Conservation (phyloP, 192 early-diverging fungal genomes). For the Ambispora gerdemannii region DNA sequence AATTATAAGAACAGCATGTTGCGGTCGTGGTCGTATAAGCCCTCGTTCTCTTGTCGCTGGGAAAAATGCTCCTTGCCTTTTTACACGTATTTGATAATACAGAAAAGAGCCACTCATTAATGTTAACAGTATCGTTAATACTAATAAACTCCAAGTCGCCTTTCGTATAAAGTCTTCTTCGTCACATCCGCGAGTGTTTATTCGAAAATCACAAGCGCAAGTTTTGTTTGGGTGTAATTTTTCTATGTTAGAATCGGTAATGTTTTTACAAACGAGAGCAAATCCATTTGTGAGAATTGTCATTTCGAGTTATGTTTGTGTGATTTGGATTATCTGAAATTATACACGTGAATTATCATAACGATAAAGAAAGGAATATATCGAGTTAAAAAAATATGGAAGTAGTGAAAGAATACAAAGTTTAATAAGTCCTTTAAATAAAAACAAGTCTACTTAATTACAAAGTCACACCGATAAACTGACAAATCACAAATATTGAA, state of each 20-base stretch:
- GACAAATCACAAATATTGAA: no score
- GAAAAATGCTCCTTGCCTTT: neutral
- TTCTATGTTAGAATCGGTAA: neutral
- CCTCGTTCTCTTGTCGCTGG: constrained; percentile 2
- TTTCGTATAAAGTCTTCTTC: neutral
- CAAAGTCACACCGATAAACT: no score
- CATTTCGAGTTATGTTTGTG: no score
- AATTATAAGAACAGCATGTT: constrained; percentile 5
- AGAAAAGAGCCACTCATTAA: neutral
- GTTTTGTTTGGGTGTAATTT: neutral
- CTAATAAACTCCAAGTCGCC: neutral
- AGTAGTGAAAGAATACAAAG: no score
- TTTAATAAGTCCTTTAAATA: no score
- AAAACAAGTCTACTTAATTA: no score
- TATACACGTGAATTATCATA: no score
- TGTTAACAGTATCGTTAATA: neutral
- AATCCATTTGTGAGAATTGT: neutral
- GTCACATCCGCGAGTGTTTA: constrained; percentile 1
- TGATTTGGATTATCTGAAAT: no score
- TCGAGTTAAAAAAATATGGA: no score
- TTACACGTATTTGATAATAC: neutral
- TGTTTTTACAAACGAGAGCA: neutral
- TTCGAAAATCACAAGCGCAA: constrained; percentile 22
- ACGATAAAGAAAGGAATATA: no score
- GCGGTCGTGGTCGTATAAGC: constrained; percentile 18